These are phyloP conservation scores for Pontederia paniculata DNA, from an alignment of 176 grass and related monocot genomes.

Conservation along the genomic window DNA sequence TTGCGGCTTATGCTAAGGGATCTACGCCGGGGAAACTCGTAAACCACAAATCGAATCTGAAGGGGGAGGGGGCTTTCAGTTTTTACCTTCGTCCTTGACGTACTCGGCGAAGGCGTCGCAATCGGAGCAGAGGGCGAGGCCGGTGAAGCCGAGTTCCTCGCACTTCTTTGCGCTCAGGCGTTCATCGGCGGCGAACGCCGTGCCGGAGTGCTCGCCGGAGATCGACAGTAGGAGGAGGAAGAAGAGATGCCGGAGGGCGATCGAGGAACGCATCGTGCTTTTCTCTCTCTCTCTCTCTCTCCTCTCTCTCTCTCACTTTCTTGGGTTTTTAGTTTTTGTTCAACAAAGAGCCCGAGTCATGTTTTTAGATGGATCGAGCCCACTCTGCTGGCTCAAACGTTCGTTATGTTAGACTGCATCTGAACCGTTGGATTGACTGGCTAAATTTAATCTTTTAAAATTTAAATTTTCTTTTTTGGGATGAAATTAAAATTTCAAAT, in stretches of 20 bases:
- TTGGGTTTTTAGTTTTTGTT: no score
- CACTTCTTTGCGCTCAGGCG: conserved; percentile 51
- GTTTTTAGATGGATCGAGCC: no score
- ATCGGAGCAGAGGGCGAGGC: conserved; percentile 96
- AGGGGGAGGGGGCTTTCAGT: neutral
- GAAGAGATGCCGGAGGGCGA: neutral
- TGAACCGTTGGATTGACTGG: no score
- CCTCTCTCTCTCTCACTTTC: neutral
- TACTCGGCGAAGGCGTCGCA: conserved; percentile 72
- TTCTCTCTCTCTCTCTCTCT: no score
- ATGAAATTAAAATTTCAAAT: no score
- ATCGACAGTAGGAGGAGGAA: conserved; percentile 8
- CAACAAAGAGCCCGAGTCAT: no score
- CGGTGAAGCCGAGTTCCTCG: conserved; percentile 92
- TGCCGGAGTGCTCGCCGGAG: neutral
- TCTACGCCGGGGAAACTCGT: neutral
- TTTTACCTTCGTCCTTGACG: conserved; percentile 76
- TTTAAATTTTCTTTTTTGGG: no score
- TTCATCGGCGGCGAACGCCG: conserved; percentile 18
- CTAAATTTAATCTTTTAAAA: no score
- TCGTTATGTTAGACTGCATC: no score
- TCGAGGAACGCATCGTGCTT: conserved; percentile 28
- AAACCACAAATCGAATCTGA: neutral
- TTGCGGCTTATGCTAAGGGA: neutral
- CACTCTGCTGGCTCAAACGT: no score